A percentile compares a stretch with the other conserved stretches of the same genome.
These are phyloP conservation scores for Chaetomium fimeti DNA, from an alignment of 495 filamentous ascomycete species.

Conservation along the genomic window DNA sequence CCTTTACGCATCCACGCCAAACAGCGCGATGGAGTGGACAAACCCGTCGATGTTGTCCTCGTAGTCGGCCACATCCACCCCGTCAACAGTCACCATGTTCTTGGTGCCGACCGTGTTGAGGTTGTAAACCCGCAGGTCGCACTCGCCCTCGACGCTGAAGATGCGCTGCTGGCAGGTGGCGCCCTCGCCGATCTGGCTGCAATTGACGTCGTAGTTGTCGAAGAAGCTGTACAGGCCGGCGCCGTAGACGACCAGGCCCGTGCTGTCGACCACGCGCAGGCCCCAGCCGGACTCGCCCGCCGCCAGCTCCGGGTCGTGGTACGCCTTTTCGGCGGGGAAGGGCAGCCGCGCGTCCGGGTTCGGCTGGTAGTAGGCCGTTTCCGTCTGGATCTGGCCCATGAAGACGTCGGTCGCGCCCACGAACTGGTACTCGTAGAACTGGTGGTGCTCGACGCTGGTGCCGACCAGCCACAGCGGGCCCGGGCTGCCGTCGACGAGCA, in stretches of 20 bases:
- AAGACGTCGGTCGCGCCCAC: constrained; percentile 61
- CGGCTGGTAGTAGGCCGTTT: constrained; percentile 64
- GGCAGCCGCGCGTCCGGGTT: constrained; percentile 71
- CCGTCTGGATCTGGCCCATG: constrained; percentile 75
- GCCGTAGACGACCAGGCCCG: constrained; percentile 60
- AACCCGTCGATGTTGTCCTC: constrained; percentile 51
- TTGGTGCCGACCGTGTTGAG: constrained; percentile 52
- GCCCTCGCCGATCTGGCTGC: constrained; percentile 43
- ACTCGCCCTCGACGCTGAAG: constrained; percentile 52
- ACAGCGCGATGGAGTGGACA: constrained; percentile 25
- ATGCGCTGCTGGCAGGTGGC: constrained; percentile 62
- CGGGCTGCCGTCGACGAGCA: constrained; percentile 56
- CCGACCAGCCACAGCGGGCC: constrained; percentile 60
- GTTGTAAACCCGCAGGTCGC: constrained; percentile 46
- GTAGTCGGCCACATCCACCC: constrained; percentile 48
- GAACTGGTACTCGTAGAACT: constrained; percentile 78
- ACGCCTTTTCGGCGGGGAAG: constrained; percentile 58
- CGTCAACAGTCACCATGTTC: constrained; percentile 49
- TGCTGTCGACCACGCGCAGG: constrained; percentile 52
- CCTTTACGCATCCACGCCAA: constrained; percentile 4
- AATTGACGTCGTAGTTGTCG: constrained; percentile 48
- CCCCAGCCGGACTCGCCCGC: constrained; percentile 53
- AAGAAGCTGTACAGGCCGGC: constrained; percentile 65
- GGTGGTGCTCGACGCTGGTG: constrained; percentile 64
- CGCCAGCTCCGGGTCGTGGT: constrained; percentile 69